These are phyloP conservation scores for Phytophthora pluvialis DNA, from an alignment of 352 stramenopile genomes.

Conservation along the genomic window DNA sequence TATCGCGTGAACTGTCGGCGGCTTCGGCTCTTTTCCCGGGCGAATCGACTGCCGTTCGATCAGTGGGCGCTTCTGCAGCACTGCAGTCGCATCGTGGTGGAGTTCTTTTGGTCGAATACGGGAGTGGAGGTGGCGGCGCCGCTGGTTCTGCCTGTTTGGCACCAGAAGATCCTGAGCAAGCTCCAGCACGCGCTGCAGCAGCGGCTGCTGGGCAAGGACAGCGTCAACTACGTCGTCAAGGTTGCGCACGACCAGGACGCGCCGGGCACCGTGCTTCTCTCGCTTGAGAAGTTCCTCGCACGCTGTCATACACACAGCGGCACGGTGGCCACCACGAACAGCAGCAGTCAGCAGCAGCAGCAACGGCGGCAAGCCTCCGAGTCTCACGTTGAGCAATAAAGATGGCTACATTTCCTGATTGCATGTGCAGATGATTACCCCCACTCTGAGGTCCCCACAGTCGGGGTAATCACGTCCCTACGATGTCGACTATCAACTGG, in stretches of 20 bases:
- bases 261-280: constrained; percentile 34
- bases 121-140: constrained; percentile 1
- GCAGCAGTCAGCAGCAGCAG: background rate
- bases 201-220: constrained; percentile 63
- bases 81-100: constrained; percentile 39
- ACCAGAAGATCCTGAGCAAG: constrained; percentile 50
- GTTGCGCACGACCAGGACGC: constrained; percentile 47
- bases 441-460: too few species aligned
- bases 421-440: constrained; percentile 2
- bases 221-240: constrained; percentile 55
- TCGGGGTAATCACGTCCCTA: too few species aligned
- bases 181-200: constrained; percentile 57
- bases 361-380: background rate
- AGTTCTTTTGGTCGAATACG: constrained; percentile 47
- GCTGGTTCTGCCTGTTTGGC: constrained; percentile 42
- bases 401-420: constrained; percentile 18
- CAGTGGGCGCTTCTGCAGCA: constrained; percentile 50
- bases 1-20: constrained; percentile 50
- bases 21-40: constrained; percentile 57
- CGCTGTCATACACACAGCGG: constrained; percentile 19
- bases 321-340: background rate
- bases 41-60: constrained; percentile 57
- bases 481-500: background rate
- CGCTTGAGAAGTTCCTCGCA: constrained; percentile 60
- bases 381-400: constrained; percentile 1